These are phyloP conservation scores for Pleurotus tuber-regium DNA, from an alignment of 768 basidiomycete species.

Conservation along the genomic window DNA sequence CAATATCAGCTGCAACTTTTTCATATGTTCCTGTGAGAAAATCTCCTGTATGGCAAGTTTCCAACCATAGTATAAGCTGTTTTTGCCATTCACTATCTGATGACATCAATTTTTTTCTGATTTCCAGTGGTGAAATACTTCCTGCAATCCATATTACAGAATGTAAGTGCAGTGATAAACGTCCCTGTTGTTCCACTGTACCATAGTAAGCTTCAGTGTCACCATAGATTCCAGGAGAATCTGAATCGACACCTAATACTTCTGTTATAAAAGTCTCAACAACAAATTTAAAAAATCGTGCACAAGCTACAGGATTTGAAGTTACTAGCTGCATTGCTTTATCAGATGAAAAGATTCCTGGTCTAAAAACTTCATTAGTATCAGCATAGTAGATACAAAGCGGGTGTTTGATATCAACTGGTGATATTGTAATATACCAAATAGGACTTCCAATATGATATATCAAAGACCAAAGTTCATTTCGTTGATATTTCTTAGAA, in stretches of 20 bases:
- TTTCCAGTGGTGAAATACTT: background rate
- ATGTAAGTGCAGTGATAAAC: too few species aligned
- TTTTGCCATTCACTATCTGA: constrained; percentile 11
- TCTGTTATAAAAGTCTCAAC: background rate
- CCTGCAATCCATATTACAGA: background rate
- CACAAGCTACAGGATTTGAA: too few species aligned
- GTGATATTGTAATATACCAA: constrained; percentile 32
- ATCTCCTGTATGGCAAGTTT: constrained; percentile 28
- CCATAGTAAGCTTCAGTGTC: too few species aligned
- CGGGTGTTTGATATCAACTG: constrained; percentile 26
- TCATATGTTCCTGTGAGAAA: constrained; percentile 22
- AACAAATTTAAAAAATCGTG: too few species aligned
- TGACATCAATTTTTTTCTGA: background rate
- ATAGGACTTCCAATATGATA: too few species aligned
- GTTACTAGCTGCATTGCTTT: background rate
- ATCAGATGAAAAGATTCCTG: background rate
- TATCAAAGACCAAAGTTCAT: too few species aligned
- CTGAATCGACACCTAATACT: background rate
- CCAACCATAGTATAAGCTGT: constrained; percentile 28
- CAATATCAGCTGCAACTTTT: constrained; percentile 12
- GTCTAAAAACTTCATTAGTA: constrained; percentile 18
- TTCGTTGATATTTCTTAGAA: constrained; percentile 25
- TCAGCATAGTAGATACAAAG: constrained; percentile 33
- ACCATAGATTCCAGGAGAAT: background rate
- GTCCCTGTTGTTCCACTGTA: background rate